Evolutionary conservation across 1,284 basidiomycete species (phyloP).

Genomic region (Rugosomyces carneus): DNA sequence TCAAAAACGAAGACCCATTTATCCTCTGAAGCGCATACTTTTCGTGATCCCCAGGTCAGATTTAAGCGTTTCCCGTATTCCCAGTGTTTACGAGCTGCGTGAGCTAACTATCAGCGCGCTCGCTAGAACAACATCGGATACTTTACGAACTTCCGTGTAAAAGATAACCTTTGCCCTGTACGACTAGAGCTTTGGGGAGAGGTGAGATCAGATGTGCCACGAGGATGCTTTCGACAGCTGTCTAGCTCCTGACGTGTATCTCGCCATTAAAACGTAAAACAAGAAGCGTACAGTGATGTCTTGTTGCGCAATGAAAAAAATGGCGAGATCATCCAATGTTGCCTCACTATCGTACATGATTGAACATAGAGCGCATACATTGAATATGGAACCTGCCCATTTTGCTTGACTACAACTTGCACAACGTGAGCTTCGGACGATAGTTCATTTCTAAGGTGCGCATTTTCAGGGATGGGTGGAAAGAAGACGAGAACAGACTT

Average conservation of each 20-base stretch:
- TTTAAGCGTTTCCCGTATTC: slow-evolving; percentile 13
- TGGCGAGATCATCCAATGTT: slow-evolving; percentile 3
- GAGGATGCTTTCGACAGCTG: slow-evolving; percentile 15
- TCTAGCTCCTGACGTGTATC: slow-evolving; percentile 1
- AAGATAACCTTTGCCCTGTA: slow-evolving; percentile 15
- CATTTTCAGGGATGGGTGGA: slow-evolving; percentile 8
- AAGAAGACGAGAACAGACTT: slow-evolving; percentile 16
- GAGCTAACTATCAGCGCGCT: neutral
- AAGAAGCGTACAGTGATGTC: slow-evolving; percentile 16
- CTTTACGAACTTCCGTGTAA: slow-evolving; percentile 12
- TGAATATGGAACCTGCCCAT: neutral
- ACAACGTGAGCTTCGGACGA: slow-evolving; percentile 11
- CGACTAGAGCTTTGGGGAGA: slow-evolving; percentile 10
- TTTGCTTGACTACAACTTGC: slow-evolving; percentile 15
- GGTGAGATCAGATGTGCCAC: slow-evolving; percentile 14
- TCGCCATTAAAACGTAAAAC: neutral
- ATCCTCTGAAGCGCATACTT: slow-evolving; percentile 13
- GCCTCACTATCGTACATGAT: slow-evolving; percentile 3
- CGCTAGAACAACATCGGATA: neutral
- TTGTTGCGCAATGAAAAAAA: slow-evolving; percentile 11
- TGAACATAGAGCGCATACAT: neutral
- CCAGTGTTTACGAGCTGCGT: slow-evolving; percentile 14
- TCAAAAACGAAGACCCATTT: slow-evolving; percentile 18
- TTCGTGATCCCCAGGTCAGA: slow-evolving; percentile 14
- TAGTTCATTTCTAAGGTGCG: neutral